Conservation (phyloP, 495 filamentous ascomycete genomes). For the Aspergillus sparsus region DNA sequence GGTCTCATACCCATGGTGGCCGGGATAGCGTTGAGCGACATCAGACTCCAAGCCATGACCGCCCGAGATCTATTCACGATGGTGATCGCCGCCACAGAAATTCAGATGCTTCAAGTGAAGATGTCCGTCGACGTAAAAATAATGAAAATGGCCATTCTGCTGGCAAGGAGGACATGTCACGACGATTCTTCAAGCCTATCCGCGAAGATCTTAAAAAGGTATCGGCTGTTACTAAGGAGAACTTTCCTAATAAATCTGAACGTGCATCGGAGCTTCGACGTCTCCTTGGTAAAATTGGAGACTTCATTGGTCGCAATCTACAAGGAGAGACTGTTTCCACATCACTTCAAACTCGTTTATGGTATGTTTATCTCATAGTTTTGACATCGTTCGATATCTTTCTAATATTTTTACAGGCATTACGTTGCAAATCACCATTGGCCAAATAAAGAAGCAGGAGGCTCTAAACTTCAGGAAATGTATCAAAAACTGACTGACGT, state of each 20-base stretch:
- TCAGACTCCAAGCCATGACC: constrained; percentile 45
- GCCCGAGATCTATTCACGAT: constrained; percentile 38
- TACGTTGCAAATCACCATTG: constrained; percentile 51
- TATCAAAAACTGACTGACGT: constrained; percentile 47
- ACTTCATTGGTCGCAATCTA: constrained; percentile 45
- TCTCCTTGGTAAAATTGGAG: constrained; percentile 52
- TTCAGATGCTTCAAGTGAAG: constrained; percentile 44
- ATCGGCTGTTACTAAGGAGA: constrained; percentile 61
- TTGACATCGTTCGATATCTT: neutral
- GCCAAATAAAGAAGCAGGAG: constrained; percentile 52
- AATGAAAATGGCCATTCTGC: constrained; percentile 42
- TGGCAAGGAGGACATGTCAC: constrained; percentile 55
- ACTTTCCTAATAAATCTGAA: constrained; percentile 59
- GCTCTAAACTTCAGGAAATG: constrained; percentile 49
- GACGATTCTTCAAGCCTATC: constrained; percentile 60
- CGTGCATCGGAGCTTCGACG: constrained; percentile 51
- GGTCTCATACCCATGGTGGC: constrained; percentile 48
- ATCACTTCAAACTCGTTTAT: constrained; percentile 48
- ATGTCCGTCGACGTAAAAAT: constrained; percentile 44
- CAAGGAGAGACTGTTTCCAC: constrained; percentile 31
- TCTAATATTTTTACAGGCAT: constrained; percentile 35
- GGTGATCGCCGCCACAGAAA: constrained; percentile 39
- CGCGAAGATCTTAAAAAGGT: constrained; percentile 59
- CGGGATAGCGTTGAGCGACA: constrained; percentile 52
- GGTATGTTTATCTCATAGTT: constrained; percentile 37